A percentile compares a stretch with the other conserved stretches of the same genome.
Conservation (phyloP, 2,329 filamentous ascomycete species). For the Rhytidhysteron rufulum region DNA sequence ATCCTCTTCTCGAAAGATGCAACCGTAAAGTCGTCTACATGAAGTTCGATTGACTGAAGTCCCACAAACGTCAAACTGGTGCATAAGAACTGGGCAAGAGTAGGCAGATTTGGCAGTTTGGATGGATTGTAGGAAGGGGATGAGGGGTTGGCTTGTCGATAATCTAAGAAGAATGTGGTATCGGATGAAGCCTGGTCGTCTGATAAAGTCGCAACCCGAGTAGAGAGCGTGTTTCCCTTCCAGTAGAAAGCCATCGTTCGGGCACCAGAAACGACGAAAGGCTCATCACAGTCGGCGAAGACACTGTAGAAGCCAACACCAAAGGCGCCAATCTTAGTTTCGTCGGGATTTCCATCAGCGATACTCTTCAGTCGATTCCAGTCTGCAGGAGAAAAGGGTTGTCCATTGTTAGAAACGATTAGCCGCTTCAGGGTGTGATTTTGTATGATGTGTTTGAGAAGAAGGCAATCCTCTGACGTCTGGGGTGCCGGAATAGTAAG, state of each 20-base stretch:
- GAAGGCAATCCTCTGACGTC: conserved; percentile 63
- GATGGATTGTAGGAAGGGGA: conserved; percentile 48
- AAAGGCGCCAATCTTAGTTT: conserved; percentile 98
- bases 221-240: conserved; percentile 98
- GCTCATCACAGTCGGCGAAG: conserved; percentile 96
- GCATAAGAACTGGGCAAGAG: conserved; percentile 85
- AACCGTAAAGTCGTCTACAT: conserved; percentile 82
- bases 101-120: conserved; percentile 79
- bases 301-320: conserved; percentile 98
- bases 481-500: conserved; percentile 66
- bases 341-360: conserved; percentile 97
- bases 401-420: conserved; percentile 90
- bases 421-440: conserved; percentile 83
- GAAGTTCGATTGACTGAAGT: conserved; percentile 80
- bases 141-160: conserved; percentile 68
- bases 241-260: conserved; percentile 99
- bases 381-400: conserved; percentile 82
- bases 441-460: conserved; percentile 76
- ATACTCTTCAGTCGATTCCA: conserved; percentile 94
- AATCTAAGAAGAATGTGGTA: conserved; percentile 93
- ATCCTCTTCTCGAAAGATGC: conserved; percentile 78
- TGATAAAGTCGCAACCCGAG: conserved; percentile 74
- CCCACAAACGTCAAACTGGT: conserved; percentile 96
- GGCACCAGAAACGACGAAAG: conserved; percentile 87
- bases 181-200: conserved; percentile 62